Evolutionary conservation across 176 grass and related monocot species (phyloP).

Genomic region (Aegilops longissima): DNA sequence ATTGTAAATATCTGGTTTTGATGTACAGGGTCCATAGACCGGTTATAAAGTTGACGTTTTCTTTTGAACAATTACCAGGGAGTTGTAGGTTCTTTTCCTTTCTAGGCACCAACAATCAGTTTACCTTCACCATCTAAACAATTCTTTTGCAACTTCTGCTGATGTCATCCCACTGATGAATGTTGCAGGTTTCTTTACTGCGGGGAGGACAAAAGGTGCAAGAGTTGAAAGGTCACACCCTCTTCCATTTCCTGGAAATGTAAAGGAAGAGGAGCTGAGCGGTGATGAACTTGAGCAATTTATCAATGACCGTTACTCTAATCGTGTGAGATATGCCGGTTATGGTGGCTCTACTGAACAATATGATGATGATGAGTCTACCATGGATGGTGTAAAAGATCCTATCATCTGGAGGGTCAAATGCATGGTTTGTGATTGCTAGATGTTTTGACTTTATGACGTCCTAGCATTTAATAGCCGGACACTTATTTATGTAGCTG

Average conservation of each 20-base stretch:
- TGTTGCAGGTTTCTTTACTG: slow-evolving; percentile 38
- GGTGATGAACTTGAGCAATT: slow-evolving; percentile 92
- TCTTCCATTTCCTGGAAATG: slow-evolving; percentile 78
- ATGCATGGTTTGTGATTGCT: slow-evolving; percentile 72
- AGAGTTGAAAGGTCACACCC: slow-evolving; percentile 59
- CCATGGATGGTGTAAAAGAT: slow-evolving; percentile 54
- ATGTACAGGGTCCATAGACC: neutral
- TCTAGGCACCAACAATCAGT: slow-evolving; percentile 10
- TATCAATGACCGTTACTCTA: slow-evolving; percentile 66
- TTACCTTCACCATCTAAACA: neutral
- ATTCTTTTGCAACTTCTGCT: slow-evolving; percentile 8
- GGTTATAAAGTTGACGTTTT: neutral
- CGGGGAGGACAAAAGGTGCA: slow-evolving; percentile 29
- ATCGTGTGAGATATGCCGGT: slow-evolving; percentile 45
- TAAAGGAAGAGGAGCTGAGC: slow-evolving; percentile 93
- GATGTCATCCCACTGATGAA: slow-evolving; percentile 5
- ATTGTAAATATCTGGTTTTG: neutral
- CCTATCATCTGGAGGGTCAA: slow-evolving; percentile 82
- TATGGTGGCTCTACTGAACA: slow-evolving; percentile 48
- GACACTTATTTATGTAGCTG: slow-evolving; percentile 28
- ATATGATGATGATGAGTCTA: slow-evolving; percentile 42
- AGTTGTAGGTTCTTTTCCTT: neutral
- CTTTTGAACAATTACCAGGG: slow-evolving; percentile 4
- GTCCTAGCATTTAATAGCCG: neutral
- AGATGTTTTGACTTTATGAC: neutral